A percentile compares a stretch with the other conserved stretches of the same genome.
Conservation (phyloP, 2,329 filamentous ascomycete genomes). For the Cladophialophora chaetospira region DNA sequence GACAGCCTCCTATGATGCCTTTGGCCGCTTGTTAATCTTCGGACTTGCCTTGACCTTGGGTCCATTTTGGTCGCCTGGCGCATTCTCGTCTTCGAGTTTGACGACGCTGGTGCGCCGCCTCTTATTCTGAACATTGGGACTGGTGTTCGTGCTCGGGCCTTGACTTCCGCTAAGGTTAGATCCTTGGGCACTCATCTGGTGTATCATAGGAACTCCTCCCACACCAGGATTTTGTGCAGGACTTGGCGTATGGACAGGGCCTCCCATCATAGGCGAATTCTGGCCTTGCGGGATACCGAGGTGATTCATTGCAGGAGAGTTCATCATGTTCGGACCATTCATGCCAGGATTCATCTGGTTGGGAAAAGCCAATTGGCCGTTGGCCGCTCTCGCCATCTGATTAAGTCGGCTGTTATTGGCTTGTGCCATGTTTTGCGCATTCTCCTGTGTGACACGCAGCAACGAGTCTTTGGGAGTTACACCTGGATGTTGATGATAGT, state of each 20-base stretch:
- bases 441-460: conserved; percentile 51
- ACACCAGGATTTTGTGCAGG: conserved; percentile 50
- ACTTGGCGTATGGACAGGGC: conserved; percentile 50
- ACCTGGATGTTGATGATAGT: conserved; percentile 55
- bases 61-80: conserved; percentile 48
- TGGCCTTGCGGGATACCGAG: conserved; percentile 51
- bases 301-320: conserved; percentile 60
- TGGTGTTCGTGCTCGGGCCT: conserved; percentile 62
- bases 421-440: conserved; percentile 37
- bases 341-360: conserved; percentile 46
- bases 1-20: conserved; percentile 36
- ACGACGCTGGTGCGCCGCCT: conserved; percentile 61
- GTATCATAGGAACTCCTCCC: conserved; percentile 55
- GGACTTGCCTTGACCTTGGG: conserved; percentile 52
- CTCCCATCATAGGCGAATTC: conserved; percentile 56
- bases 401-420: conserved; percentile 27
- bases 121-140: conserved; percentile 61
- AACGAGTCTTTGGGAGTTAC: conserved; percentile 59
- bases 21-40: conserved; percentile 50
- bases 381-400: conserved; percentile 30
- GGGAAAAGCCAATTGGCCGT: conserved; percentile 34
- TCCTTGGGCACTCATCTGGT: conserved; percentile 59
- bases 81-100: conserved; percentile 60
- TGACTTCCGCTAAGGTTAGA: conserved; percentile 54
- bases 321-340: conserved; percentile 54